A percentile compares a stretch with the other conserved stretches of the same genome.
phyloP scores from a whole-genome alignment of 2,329 filamentous ascomycete genomes.

The Aureobasidium pullulans region DNA sequence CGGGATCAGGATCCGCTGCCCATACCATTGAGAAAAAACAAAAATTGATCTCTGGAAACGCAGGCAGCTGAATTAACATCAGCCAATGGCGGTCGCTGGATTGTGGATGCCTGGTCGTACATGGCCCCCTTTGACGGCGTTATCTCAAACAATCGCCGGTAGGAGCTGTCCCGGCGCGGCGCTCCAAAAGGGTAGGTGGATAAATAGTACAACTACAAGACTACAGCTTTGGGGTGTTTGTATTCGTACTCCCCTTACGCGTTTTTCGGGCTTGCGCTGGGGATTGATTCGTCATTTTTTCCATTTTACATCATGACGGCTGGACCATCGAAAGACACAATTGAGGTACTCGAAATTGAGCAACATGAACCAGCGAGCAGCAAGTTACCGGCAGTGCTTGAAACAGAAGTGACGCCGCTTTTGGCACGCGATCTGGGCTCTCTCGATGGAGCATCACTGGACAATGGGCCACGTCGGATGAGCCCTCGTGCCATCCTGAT shows the following conservation, averaged over 20 bases:
- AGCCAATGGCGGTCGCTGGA: neutral
- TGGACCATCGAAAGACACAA: neutral
- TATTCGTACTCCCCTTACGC: neutral
- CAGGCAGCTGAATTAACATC: constrained; percentile 6
- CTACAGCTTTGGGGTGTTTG: neutral
- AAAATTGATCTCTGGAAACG: neutral
- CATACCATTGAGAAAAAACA: neutral
- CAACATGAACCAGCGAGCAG: neutral
- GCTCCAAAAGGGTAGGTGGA: neutral
- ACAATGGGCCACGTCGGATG: neutral
- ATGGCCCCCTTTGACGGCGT: neutral
- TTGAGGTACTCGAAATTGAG: neutral
- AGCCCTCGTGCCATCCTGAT: constrained; percentile 17
- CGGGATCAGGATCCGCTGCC: neutral
- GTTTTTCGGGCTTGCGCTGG: neutral
- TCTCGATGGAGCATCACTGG: neutral
- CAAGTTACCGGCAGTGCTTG: neutral
- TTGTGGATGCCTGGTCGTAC: constrained; percentile 6
- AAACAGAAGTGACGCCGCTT: neutral
- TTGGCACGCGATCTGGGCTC: neutral
- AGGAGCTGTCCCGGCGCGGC: neutral
- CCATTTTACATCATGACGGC: neutral
- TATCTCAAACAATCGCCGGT: neutral
- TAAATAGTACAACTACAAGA: neutral
- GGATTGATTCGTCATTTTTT: neutral